phyloP scores from a whole-genome alignment of 768 basidiomycete species.

The Phylloporus sp. region DNA sequence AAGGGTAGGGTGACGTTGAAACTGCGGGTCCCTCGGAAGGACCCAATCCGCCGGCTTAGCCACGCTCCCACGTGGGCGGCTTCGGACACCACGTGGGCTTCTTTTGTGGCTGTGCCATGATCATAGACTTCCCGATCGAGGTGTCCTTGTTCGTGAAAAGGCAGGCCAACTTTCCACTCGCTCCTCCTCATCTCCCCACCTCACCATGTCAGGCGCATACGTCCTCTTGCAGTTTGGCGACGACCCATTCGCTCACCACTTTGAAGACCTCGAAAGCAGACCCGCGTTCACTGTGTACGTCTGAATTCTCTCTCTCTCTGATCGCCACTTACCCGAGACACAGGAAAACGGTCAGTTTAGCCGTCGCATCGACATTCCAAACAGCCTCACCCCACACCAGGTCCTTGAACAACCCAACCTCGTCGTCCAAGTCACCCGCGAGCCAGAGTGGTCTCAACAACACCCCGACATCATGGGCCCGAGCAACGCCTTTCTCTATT shows the following conservation, averaged over 20 bases:
- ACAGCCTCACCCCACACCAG: constrained; percentile 27
- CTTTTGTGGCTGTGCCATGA: constrained; percentile 27
- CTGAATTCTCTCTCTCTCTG: constrained; percentile 1
- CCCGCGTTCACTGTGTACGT: constrained; percentile 67
- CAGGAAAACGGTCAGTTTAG: constrained; percentile 23
- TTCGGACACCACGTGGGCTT: constrained; percentile 30
- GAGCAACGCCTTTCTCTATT: constrained; percentile 68
- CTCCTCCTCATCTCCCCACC: constrained; percentile 19
- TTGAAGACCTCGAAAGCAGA: constrained; percentile 59
- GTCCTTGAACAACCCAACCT: constrained; percentile 54
- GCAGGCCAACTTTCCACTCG: constrained; percentile 14
- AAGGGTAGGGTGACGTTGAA: constrained; percentile 7
- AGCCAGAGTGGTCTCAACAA: constrained; percentile 60
- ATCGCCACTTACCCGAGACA: constrained; percentile 2
- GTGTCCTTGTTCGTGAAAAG: constrained; percentile 38
- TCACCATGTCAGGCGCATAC: constrained; percentile 36
- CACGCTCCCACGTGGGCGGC: constrained; percentile 34
- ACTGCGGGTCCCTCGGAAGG: constrained; percentile 9
- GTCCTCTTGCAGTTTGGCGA: constrained; percentile 61
- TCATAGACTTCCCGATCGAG: constrained; percentile 37
- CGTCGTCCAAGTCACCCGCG: constrained; percentile 60
- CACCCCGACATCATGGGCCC: constrained; percentile 76
- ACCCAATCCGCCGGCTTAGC: constrained; percentile 11
- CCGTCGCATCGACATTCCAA: background rate
- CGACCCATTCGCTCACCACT: constrained; percentile 55